Percentiles rank a stretch among this genome's conserved stretches.
Conservation (phyloP, 768 basidiomycete genomes). For the Phanerochaete carnosa region DNA sequence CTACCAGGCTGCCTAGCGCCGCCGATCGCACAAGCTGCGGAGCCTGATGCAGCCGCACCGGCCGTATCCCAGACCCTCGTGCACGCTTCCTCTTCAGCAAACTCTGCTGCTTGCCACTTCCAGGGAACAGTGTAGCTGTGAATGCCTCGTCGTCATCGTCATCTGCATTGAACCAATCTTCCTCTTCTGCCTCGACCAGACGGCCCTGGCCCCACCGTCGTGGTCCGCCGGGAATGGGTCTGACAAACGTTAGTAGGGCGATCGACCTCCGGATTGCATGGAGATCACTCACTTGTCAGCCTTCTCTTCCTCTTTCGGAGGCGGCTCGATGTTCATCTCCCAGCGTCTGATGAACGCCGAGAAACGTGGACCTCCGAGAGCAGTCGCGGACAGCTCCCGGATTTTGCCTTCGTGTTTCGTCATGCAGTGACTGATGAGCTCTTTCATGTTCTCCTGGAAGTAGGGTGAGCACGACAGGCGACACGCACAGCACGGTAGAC, state of each 20-base stretch:
- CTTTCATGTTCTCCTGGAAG: slow-evolving; percentile 81
- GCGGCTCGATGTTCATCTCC: slow-evolving; percentile 91
- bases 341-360: slow-evolving; percentile 71
- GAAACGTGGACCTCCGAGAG: slow-evolving; percentile 66
- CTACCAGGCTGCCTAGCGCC: slow-evolving; percentile 54
- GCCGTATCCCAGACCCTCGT: slow-evolving; percentile 15
- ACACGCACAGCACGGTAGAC: neutral
- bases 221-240: slow-evolving; percentile 14
- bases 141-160: slow-evolving; percentile 50
- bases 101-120: slow-evolving; percentile 23
- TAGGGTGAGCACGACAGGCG: neutral
- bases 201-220: slow-evolving; percentile 38
- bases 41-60: slow-evolving; percentile 16
- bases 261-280: neutral
- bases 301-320: slow-evolving; percentile 49
- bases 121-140: slow-evolving; percentile 19
- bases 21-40: slow-evolving; percentile 42
- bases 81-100: slow-evolving; percentile 55
- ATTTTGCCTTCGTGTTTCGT: slow-evolving; percentile 66
- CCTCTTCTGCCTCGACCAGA: slow-evolving; percentile 72
- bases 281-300: slow-evolving; percentile 19
- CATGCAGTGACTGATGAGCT: slow-evolving; percentile 82
- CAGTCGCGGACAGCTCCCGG: slow-evolving; percentile 56
- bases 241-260: neutral
- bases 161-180: slow-evolving; percentile 90